Conservation (phyloP, 176 grass and related monocot species). For the Rhynchospora breviuscula region DNA sequence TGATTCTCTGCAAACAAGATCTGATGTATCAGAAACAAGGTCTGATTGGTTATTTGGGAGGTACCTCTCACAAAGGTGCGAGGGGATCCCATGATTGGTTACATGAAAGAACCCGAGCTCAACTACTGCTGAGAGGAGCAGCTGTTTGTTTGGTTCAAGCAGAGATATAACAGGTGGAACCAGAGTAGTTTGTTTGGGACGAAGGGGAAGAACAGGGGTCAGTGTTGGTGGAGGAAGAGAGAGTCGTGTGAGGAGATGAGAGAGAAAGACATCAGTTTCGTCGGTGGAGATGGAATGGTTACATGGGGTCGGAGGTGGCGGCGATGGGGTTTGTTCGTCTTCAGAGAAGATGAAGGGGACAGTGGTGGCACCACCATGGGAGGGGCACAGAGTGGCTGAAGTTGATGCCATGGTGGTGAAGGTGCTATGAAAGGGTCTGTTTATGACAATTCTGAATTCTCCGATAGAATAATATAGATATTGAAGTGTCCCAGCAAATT, state of each 20-base stretch:
- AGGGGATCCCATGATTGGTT: slow-evolving; percentile 38
- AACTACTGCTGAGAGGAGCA: slow-evolving; percentile 34
- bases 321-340: slow-evolving; percentile 21
- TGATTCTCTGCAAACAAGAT: slow-evolving; percentile 35
- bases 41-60: slow-evolving; percentile 24
- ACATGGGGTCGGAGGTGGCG: slow-evolving; percentile 19
- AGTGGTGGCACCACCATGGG: neutral
- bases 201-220: neutral
- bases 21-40: slow-evolving; percentile 8
- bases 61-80: slow-evolving; percentile 34
- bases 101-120: slow-evolving; percentile 76
- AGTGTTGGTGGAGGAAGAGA: neutral
- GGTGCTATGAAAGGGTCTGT: neutral
- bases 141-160: neutral
- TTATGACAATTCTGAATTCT: neutral
- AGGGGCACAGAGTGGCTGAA: neutral
- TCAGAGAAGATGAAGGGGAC: neutral
- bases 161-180: slow-evolving; percentile 38
- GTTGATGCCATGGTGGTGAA: neutral
- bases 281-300: slow-evolving; percentile 10
- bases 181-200: neutral
- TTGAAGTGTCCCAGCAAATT: neutral
- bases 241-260: slow-evolving; percentile 15
- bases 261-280: slow-evolving; percentile 7
- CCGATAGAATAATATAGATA: neutral